Evolutionary conservation across 2,329 filamentous ascomycete species (phyloP), one percentile per base, ranked within the genome.

Genomic region (Hymenoscyphus salicellus): DNA sequence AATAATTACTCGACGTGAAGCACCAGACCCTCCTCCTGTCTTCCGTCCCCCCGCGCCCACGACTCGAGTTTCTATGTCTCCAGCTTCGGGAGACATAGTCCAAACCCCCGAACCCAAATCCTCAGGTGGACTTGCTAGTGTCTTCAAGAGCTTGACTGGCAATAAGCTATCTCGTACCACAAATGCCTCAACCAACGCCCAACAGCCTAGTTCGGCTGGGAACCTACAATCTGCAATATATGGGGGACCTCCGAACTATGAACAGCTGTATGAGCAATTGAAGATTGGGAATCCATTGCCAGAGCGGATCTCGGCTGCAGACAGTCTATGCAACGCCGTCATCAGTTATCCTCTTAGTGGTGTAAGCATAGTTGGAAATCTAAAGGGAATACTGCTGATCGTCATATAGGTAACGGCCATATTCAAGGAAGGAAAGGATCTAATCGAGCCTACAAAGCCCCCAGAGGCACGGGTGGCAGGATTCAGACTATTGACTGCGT

Each of bases 401-500:
- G 55, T 30, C 38, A 32, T 5, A 23, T 10, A 74, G 73, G 71
- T 75, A 7, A 72, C 71, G 16, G 72, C 70, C 61, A 87, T 90
- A 63, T 90, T 88, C 86, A 83, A 86, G 68, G 85, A 86, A 16
- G 86, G 82, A 56, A 88, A 87, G 73, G 87, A 90, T 70, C 78
- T 90, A 65, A 86, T 90, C 65, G 81, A 88, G 32, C 77, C 82
- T 6, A 75, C 78, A 26, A 87, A 88, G 62, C 76, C 85, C n/a
- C 74, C 74, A 4, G 75, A 81, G 32, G 82, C 83, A 68, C 83
- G 88, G 30, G 77, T 78, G 58, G 83, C 84, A n/a, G 88, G 86
- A 20, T 90, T 87, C 83, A 84, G 86, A 69, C 81, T 91, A 11
- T 77, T 91, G 55, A 84, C 83, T 30, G 86, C 88, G 71, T 90